Evolutionary conservation across 2,329 filamentous ascomycete species (phyloP).

Genomic region (Lasiodiplodia sp.): DNA sequence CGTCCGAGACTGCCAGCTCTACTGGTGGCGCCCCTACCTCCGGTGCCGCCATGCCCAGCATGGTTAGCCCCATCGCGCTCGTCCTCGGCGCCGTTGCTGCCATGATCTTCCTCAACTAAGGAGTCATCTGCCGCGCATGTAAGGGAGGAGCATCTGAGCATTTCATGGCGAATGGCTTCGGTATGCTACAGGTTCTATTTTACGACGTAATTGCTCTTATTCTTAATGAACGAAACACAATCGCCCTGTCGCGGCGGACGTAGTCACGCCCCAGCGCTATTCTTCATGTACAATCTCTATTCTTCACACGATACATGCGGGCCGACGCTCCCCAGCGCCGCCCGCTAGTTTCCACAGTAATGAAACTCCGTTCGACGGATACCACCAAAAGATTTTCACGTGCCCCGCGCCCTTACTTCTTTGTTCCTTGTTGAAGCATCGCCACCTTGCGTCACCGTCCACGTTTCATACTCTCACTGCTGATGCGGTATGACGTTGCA

Average conservation of each 20-base stretch:
- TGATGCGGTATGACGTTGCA: background rate
- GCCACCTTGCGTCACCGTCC: conserved; percentile 11
- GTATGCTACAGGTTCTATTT: conserved; percentile 15
- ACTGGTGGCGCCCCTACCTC: conserved; percentile 33
- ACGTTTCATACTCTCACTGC: background rate
- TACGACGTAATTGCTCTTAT: conserved; percentile 13
- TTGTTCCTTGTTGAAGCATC: conserved; percentile 1
- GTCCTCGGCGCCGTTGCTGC: conserved; percentile 51
- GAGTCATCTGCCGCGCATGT: background rate
- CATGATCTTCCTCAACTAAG: conserved; percentile 50
- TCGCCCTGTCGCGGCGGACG: background rate
- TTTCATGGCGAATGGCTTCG: conserved; percentile 28
- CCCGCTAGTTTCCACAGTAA: conserved; percentile 4
- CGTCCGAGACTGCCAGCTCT: conserved; percentile 34
- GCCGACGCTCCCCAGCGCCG: background rate
- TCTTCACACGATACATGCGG: background rate
- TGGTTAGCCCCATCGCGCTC: conserved; percentile 48
- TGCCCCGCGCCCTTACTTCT: background rate
- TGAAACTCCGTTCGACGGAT: conserved; percentile 1
- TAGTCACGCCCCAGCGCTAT: background rate
- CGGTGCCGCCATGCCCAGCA: conserved; percentile 40
- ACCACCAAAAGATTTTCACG: background rate
- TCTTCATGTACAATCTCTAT: conserved; percentile 21
- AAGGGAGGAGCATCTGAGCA: conserved; percentile 10
- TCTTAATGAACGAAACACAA: conserved; percentile 9